Conservation (phyloP, 2,329 filamentous ascomycete species). For the Aureobasidium sp. region DNA sequence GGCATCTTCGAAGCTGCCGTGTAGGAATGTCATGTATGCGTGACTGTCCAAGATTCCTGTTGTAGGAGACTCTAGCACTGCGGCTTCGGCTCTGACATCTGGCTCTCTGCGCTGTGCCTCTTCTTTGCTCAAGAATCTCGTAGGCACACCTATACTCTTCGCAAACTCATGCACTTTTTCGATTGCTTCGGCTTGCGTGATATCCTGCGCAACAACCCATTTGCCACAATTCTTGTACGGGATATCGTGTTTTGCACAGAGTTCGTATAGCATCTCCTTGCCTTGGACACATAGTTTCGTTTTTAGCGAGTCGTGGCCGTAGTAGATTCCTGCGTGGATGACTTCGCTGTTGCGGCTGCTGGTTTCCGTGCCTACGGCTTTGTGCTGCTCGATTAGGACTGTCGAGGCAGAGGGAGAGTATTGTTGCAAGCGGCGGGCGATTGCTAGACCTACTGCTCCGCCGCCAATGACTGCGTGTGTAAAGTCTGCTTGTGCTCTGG, state of each 20-base stretch:
- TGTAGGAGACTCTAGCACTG: constrained; percentile 72
- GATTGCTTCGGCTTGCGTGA: constrained; percentile 58
- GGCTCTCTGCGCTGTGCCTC: constrained; percentile 65
- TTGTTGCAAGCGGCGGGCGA: constrained; percentile 63
- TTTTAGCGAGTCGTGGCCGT: constrained; percentile 69
- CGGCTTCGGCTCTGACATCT: constrained; percentile 61
- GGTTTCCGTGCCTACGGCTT: constrained; percentile 71
- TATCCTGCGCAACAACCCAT: constrained; percentile 88
- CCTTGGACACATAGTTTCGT: constrained; percentile 75
- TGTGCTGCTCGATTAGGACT: constrained; percentile 74
- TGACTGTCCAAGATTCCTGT: constrained; percentile 92
- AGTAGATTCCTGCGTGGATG: constrained; percentile 93
- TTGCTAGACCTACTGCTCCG: constrained; percentile 71
- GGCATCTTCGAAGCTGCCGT: constrained; percentile 66
- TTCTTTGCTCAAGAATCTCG: constrained; percentile 56
- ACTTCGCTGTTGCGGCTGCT: constrained; percentile 91
- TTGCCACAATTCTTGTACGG: constrained; percentile 72
- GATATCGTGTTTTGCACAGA: constrained; percentile 63
- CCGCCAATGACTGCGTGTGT: constrained; percentile 62
- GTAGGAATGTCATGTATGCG: constrained; percentile 71
- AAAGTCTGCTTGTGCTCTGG: constrained; percentile 46
- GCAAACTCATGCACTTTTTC: constrained; percentile 51
- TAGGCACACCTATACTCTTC: constrained; percentile 56
- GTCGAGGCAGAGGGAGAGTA: constrained; percentile 45
- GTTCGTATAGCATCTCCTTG: constrained; percentile 66